Evolutionary conservation across 805 yeast species (phyloP), one percentile per base, ranked within the genome.

Genomic region (Kluyveromyces dobzhanskii): DNA sequence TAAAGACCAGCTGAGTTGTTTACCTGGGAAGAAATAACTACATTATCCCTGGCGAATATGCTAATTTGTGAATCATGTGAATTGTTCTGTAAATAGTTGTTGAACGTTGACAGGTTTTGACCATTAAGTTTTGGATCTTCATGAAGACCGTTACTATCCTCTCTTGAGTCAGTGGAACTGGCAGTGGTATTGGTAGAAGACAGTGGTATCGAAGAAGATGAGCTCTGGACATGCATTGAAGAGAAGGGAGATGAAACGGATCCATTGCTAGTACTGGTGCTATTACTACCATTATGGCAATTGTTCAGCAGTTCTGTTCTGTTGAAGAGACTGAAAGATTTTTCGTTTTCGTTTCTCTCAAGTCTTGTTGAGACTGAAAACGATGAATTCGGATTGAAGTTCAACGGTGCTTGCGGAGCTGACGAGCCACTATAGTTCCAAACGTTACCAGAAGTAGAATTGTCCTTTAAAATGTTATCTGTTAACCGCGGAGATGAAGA

Each of bases 361-460:
- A 19, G 13, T 14, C 30, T 11, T 2, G 30, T 21, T 10, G 37
- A n/a, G 16, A 34, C 29, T 6, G 29, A 25, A 24, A 34, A 21
- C 10, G 30, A 17, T 16, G 64, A 62, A 34, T 52, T 56, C 4
- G 45, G 45, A 31, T 42, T 37, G 21, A 59, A 49, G 3, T 46
- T 41, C 2, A 49, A 37, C 2, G 64, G 62, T 0, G 64, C 60
- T 23, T 43, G 44, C 3, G 61, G 61, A 3, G 51, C 53, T 4
- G 62, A 54, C 9, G 62, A 55, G 3, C 64, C 64, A 45, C 64
- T 59, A 37, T 57, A 59, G 4, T 57, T 54, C 47, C 56, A 43
- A 21, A 27, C 17, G 12, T 29, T 23, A 25, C 29, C 21, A 11
- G 37, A 17, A 25, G 17, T 9, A 5, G 18, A 5, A 14, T 24